Percentiles rank a stretch among this genome's conserved stretches.
Evolutionary conservation across 306 rosid species (phyloP).

Genomic region (Dryas drummondii): DNA sequence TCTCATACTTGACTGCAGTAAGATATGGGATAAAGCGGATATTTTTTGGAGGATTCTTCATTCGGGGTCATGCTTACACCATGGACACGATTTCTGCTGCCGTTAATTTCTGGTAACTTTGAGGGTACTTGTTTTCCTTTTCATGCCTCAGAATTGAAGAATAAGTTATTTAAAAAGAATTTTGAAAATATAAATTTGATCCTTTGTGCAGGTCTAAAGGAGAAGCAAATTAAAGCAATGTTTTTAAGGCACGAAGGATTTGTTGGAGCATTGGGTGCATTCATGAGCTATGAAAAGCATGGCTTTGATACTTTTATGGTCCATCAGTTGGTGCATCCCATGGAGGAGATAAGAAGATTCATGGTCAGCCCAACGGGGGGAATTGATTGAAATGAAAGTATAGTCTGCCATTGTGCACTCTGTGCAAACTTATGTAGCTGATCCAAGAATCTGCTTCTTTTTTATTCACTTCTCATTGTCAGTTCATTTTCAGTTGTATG

Average conservation of each 20-base stretch:
- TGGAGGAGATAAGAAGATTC: too few relatives aligned
- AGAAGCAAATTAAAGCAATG: constrained; percentile 77
- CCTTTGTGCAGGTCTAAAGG: constrained; percentile 80
- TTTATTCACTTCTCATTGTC: too few relatives aligned
- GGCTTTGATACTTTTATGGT: too few relatives aligned
- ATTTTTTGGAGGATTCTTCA: constrained; percentile 90
- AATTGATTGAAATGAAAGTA: too few relatives aligned
- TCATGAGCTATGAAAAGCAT: constrained; percentile 56
- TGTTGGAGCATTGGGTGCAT: constrained; percentile 93
- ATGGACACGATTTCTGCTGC: constrained; percentile 96
- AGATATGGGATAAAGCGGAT: constrained; percentile 92
- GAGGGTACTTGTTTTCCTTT: background rate
- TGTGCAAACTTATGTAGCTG: too few relatives aligned
- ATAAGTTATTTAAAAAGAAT: background rate
- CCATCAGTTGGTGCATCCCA: too few relatives aligned
- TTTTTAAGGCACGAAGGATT: constrained; percentile 92
- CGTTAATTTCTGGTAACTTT: constrained; percentile 78
- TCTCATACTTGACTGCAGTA: constrained; percentile 89
- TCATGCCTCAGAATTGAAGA: background rate
- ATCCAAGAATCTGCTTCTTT: too few relatives aligned
- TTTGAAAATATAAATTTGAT: background rate
- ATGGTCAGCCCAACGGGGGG: too few relatives aligned
- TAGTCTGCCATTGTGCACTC: too few relatives aligned
- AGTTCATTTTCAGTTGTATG: too few relatives aligned
- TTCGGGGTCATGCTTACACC: constrained; percentile 77